Percentiles rank a stretch among this genome's conserved stretches.
Evolutionary conservation across 768 basidiomycete species (phyloP).

Genomic region (Amanita rubescens): DNA sequence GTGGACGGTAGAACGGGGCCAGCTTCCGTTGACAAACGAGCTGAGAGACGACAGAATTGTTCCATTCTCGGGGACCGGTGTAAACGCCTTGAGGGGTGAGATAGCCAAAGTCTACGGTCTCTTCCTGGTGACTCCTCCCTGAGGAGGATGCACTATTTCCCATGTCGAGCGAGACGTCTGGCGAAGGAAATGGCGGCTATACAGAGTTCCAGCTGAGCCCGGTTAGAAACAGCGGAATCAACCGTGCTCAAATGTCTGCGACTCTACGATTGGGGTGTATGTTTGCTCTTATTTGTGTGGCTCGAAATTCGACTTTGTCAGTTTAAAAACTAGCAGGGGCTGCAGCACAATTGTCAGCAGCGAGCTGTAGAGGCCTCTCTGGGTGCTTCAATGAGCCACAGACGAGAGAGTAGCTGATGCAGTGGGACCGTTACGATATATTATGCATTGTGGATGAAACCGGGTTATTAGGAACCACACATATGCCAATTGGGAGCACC

Average conservation of each 20-base stretch:
- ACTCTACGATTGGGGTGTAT: background rate
- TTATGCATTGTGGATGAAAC: too few species aligned
- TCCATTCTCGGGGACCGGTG: slow-evolving; percentile 82
- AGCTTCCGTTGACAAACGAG: slow-evolving; percentile 83
- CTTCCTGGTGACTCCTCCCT: slow-evolving; percentile 67
- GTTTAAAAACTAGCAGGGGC: too few species aligned
- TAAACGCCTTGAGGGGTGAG: slow-evolving; percentile 84
- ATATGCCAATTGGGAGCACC: background rate
- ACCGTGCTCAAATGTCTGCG: slow-evolving; percentile 2
- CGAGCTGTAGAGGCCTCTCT: too few species aligned
- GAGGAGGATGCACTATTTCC: slow-evolving; percentile 79
- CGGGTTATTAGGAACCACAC: background rate
- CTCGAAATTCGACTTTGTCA: background rate
- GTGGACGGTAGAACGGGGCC: slow-evolving; percentile 93
- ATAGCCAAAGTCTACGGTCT: slow-evolving; percentile 76
- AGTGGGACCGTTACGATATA: too few species aligned
- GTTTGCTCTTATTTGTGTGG: slow-evolving; percentile 7
- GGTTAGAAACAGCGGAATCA: slow-evolving; percentile 4
- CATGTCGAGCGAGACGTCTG: slow-evolving; percentile 35
- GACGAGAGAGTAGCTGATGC: too few species aligned
- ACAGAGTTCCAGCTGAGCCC: background rate
- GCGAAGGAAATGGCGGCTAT: background rate
- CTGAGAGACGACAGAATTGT: slow-evolving; percentile 77
- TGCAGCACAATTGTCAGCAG: too few species aligned
- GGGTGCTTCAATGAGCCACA: too few species aligned